phyloP scores from a whole-genome alignment of 2,329 filamentous ascomycete species.

The Fusarium sp. region DNA sequence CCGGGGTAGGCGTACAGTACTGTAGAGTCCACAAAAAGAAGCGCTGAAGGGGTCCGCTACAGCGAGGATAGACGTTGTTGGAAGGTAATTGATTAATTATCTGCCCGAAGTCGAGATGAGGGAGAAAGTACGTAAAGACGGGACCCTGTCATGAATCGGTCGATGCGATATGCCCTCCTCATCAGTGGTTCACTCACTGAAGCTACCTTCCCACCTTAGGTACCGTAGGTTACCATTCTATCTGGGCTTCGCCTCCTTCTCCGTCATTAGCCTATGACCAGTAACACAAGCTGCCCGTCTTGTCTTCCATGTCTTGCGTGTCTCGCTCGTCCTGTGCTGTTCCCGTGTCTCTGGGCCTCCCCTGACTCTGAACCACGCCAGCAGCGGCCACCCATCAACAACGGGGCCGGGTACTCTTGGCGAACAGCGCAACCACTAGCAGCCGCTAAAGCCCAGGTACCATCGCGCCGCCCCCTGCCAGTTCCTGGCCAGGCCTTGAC shows the following conservation, averaged over 20 bases:
- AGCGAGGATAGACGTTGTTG: slow-evolving; percentile 12
- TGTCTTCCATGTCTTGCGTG: not conserved
- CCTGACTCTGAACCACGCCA: slow-evolving; percentile 29
- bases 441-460: slow-evolving; percentile 34
- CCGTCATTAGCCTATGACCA: not conserved
- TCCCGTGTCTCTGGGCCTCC: slow-evolving; percentile 22
- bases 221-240: slow-evolving; percentile 2
- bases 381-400: slow-evolving; percentile 24
- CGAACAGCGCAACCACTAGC: slow-evolving; percentile 27
- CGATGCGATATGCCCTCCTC: not conserved
- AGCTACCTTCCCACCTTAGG: not conserved
- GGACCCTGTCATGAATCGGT: not conserved
- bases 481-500: slow-evolving; percentile 1
- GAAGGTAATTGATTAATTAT: not conserved
- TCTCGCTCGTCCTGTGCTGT: slow-evolving; percentile 3
- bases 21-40: slow-evolving; percentile 33
- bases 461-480: slow-evolving; percentile 27
- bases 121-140: not conserved
- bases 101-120: not conserved
- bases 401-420: slow-evolving; percentile 23
- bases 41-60: slow-evolving; percentile 35
- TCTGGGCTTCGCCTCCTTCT: slow-evolving; percentile 28
- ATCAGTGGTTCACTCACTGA: slow-evolving; percentile 2
- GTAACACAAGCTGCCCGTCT: not conserved
- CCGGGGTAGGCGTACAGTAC: slow-evolving; percentile 37